Evolutionary conservation across 2,329 filamentous ascomycete species (phyloP).

Genomic region (Diaporthe sp.): DNA sequence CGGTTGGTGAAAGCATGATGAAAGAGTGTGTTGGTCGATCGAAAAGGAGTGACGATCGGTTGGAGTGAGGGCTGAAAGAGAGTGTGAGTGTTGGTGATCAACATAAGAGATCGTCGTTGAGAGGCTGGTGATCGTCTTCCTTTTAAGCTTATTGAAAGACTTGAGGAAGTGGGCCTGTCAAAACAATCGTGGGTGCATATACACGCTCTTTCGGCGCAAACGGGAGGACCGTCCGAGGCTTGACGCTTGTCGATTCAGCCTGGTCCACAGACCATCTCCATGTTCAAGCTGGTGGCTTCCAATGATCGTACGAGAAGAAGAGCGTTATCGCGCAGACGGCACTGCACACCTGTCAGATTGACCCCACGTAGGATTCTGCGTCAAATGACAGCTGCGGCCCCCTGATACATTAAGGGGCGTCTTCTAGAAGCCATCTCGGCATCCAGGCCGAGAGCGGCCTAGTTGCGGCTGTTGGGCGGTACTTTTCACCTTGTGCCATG

Average conservation of each 20-base stretch:
- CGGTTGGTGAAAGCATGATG: constrained; percentile 17
- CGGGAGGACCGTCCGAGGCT: constrained; percentile 11
- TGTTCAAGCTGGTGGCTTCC: background rate
- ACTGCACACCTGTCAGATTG: constrained; percentile 17
- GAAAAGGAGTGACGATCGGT: constrained; percentile 19
- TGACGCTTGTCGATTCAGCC: background rate
- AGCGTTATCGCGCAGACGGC: background rate
- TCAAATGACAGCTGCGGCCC: constrained; percentile 15
- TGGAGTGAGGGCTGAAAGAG: constrained; percentile 5
- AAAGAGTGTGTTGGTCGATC: constrained; percentile 1
- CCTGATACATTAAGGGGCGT: constrained; percentile 30
- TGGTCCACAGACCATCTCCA: constrained; percentile 18
- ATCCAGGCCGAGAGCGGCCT: constrained; percentile 25
- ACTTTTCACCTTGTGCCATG: background rate
- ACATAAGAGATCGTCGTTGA: background rate
- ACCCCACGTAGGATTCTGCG: constrained; percentile 9
- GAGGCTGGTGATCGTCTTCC: constrained; percentile 29
- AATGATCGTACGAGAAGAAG: constrained; percentile 14
- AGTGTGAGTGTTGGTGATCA: constrained; percentile 12
- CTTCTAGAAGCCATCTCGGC: constrained; percentile 26
- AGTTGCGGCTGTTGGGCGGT: constrained; percentile 21
- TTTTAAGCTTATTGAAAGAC: constrained; percentile 23
- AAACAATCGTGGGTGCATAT: background rate
- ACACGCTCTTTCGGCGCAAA: background rate
- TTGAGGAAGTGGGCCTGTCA: background rate